Percentiles rank a stretch among this genome's conserved stretches.
Evolutionary conservation across 495 filamentous ascomycete species (phyloP).

Genomic region (Pyrenula massariospora): DNA sequence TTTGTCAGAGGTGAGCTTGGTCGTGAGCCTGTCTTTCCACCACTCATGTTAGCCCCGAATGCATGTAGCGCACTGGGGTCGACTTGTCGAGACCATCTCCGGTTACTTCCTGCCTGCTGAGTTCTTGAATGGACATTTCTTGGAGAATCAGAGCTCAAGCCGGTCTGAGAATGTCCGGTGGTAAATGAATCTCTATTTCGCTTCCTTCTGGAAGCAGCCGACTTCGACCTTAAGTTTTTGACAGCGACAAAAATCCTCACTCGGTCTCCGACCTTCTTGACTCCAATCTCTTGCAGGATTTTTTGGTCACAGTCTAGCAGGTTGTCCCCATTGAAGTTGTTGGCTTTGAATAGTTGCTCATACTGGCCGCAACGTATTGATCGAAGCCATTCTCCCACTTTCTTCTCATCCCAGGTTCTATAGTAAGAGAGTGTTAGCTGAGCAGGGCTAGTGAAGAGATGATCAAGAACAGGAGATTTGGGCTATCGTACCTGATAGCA

Average conservation of each 20-base stretch:
- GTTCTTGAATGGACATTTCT: slow-evolving; percentile 43
- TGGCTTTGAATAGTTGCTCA: slow-evolving; percentile 78
- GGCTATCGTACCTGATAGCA: slow-evolving; percentile 41
- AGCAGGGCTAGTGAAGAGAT: no score
- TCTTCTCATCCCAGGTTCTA: slow-evolving; percentile 81
- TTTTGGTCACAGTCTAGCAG: slow-evolving; percentile 94
- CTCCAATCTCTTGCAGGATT: slow-evolving; percentile 92
- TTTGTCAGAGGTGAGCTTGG: slow-evolving; percentile 60
- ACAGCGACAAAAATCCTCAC: slow-evolving; percentile 90
- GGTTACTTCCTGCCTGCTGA: slow-evolving; percentile 45
- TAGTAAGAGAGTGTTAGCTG: slow-evolving; percentile 23
- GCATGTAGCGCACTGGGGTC: slow-evolving; percentile 22
- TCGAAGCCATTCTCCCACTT: slow-evolving; percentile 79
- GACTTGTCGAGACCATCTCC: slow-evolving; percentile 64
- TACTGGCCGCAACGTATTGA: slow-evolving; percentile 90
- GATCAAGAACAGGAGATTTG: no score
- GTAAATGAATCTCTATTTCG: slow-evolving; percentile 55
- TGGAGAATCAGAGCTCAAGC: slow-evolving; percentile 56
- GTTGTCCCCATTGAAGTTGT: slow-evolving; percentile 95
- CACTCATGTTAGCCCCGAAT: slow-evolving; percentile 9
- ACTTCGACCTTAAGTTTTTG: slow-evolving; percentile 79
- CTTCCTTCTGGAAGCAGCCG: slow-evolving; percentile 73
- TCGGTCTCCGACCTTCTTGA: slow-evolving; percentile 94
- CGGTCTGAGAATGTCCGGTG: slow-evolving; percentile 33
- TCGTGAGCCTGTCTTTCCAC: slow-evolving; percentile 46